phyloP scores from a whole-genome alignment of 192 early-diverging fungal species.

The Podila horticola region DNA sequence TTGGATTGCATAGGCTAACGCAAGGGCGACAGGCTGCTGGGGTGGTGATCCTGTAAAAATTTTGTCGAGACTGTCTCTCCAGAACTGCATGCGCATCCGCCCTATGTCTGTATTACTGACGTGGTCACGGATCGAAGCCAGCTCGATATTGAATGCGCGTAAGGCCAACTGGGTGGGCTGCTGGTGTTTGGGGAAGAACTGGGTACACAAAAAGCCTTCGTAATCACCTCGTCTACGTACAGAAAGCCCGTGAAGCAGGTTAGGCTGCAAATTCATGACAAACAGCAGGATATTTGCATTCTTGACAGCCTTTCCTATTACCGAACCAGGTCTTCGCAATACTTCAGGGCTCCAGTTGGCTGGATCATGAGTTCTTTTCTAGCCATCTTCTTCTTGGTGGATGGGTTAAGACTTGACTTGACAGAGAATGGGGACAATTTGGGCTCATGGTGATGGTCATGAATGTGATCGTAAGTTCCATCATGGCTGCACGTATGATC shows the following conservation, averaged over 20 bases:
- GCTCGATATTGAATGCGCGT: slow-evolving; percentile 92
- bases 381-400: neutral
- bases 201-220: slow-evolving; percentile 46
- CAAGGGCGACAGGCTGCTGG: slow-evolving; percentile 79
- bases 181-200: slow-evolving; percentile 75
- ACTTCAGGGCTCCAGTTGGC: slow-evolving; percentile 28
- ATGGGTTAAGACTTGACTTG: neutral
- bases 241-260: too few species aligned
- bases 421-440: slow-evolving; percentile 45
- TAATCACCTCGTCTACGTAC: slow-evolving; percentile 31
- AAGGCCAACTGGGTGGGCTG: slow-evolving; percentile 79
- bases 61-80: slow-evolving; percentile 86
- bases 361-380: slow-evolving; percentile 18
- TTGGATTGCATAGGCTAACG: slow-evolving; percentile 66
- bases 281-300: too few species aligned
- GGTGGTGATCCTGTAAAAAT: slow-evolving; percentile 69
- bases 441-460: slow-evolving; percentile 13
- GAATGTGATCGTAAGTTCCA: slow-evolving; percentile 23
- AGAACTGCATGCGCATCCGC: slow-evolving; percentile 86
- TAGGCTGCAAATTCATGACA: too few species aligned
- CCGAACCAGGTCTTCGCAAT: slow-evolving; percentile 46
- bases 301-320: neutral
- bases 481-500: slow-evolving; percentile 40
- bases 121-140: slow-evolving; percentile 79
- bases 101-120: slow-evolving; percentile 77